Evolutionary conservation across 371 early-diverging fungal genomes (phyloP), one percentile per base, ranked within the genome.

Genomic region (Massospora cicadina): DNA sequence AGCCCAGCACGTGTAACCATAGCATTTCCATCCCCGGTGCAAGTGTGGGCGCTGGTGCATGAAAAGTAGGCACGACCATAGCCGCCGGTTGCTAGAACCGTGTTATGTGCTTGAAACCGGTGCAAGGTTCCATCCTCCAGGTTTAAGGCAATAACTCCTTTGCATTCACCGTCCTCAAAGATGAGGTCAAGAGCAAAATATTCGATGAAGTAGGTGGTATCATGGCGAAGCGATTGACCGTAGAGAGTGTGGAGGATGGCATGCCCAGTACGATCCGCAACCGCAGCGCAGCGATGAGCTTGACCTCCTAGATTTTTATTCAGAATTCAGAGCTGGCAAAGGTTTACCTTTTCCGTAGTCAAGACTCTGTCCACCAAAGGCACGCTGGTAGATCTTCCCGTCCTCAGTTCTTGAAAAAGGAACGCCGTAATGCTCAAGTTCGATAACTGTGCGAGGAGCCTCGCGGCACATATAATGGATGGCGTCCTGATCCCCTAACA

Each of bases 391-490:
- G 71, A 98, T 94, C 77, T 89, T 88, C 65, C 97, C 98, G 70
- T 93, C 94, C 68, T 87, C 85, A 58, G 95, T 98, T 73, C 97
- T 81, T 56, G 95, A 95, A 79, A 98, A 98, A 43, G 97, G 97
- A 60, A 93, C 87, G 75, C 97, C 98, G 74, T 91, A 94, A 75
- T 96, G 89, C 79, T 96, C 98, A 62, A 98, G 82, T 79, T 98
- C 98, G 68, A 93, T 85, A 56, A 98, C 98, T 58, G 91, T 82
- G 74, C 86, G 75, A 61, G 95, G 95, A 30, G 98, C 98, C 77
- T 98, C 98, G 68, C 93, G 88, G 74, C 95, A 94, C 92, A 91
- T 91, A 78, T 97, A 97, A 73, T 97, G 98, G 69, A 97, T 97
- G 60, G 98, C 98, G 69, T 98, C 97, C 77, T 98, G 97, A 77